A percentile compares a stretch with the other conserved stretches of the same genome.
Conservation (phyloP, 176 grass and related monocot species). For the Puya raimondii region DNA sequence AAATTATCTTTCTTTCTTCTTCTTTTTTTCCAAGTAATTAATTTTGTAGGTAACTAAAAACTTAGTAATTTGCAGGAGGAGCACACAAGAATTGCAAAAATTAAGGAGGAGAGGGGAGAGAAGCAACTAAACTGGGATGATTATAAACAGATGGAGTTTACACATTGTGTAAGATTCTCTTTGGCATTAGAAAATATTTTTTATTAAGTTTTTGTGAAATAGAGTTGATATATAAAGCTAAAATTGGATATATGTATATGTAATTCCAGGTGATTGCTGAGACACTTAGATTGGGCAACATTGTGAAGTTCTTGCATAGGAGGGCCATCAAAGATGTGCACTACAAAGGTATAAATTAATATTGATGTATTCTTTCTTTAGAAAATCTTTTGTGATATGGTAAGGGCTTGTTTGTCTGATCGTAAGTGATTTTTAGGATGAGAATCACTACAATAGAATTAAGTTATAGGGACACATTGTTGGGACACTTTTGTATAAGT, state of each 20-base stretch:
- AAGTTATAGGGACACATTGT: no score
- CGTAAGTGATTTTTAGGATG: no score
- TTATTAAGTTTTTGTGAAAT: background rate
- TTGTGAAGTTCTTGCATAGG: conserved; percentile 37
- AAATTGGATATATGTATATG: background rate
- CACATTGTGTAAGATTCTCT: conserved; percentile 17
- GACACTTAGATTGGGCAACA: conserved; percentile 30
- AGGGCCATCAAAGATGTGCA: conserved; percentile 27
- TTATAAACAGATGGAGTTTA: conserved; percentile 38
- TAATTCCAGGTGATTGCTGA: conserved; percentile 29
- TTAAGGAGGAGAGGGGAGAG: conserved; percentile 16
- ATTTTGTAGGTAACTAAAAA: no score
- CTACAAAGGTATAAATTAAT: conserved; percentile 26
- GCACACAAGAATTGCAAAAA: conserved; percentile 15
- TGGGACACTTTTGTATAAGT: no score
- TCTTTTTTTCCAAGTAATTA: conserved; percentile 2
- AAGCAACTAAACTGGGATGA: conserved; percentile 31
- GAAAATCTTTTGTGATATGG: background rate
- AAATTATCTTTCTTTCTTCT: background rate
- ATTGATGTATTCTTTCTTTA: background rate
- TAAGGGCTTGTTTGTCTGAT: background rate
- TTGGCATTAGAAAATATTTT: background rate
- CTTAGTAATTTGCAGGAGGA: conserved; percentile 18
- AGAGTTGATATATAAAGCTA: background rate
- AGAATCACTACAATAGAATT: no score